Conservation (phyloP, 164 flowering plant genomes). For the Chloranthus sessilifolius region DNA sequence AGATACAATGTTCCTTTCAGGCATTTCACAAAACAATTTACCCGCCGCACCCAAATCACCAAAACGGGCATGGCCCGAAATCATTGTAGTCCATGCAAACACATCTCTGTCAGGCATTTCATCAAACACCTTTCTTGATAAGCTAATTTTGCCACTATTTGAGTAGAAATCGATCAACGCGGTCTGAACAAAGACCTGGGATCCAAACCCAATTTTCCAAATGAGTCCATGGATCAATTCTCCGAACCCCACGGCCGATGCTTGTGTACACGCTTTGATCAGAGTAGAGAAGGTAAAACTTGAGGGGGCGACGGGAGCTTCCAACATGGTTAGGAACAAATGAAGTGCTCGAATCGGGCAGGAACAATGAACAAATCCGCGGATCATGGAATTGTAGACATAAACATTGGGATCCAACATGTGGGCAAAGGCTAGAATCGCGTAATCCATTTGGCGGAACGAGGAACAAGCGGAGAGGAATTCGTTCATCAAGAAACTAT, state of each 20-base stretch:
- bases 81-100: conserved; percentile 63
- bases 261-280: conserved; percentile 48
- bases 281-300: conserved; percentile 68
- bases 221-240: conserved; percentile 51
- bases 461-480: conserved; percentile 45
- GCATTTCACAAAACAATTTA: conserved; percentile 59
- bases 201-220: conserved; percentile 57
- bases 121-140: conserved; percentile 56
- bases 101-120: conserved; percentile 76
- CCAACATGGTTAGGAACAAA: conserved; percentile 37
- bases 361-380: conserved; percentile 34
- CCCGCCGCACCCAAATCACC: conserved; percentile 54
- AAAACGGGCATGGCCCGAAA: conserved; percentile 33
- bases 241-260: conserved; percentile 28
- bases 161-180: conserved; percentile 59
- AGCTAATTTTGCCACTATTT: conserved; percentile 21
- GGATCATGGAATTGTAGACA: conserved; percentile 70
- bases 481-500: conserved; percentile 55
- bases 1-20: conserved; percentile 49
- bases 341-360: conserved; percentile 34
- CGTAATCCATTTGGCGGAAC: conserved; percentile 31
- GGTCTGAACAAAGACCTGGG: conserved; percentile 58
- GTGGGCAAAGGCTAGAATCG: conserved; percentile 39
- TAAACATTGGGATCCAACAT: conserved; percentile 56
- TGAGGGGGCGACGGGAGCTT: conserved; percentile 31